A percentile compares a stretch with the other conserved stretches of the same genome.
Evolutionary conservation across 108 stramenopile species (phyloP).

Genomic region (Cyclotella cryptica): DNA sequence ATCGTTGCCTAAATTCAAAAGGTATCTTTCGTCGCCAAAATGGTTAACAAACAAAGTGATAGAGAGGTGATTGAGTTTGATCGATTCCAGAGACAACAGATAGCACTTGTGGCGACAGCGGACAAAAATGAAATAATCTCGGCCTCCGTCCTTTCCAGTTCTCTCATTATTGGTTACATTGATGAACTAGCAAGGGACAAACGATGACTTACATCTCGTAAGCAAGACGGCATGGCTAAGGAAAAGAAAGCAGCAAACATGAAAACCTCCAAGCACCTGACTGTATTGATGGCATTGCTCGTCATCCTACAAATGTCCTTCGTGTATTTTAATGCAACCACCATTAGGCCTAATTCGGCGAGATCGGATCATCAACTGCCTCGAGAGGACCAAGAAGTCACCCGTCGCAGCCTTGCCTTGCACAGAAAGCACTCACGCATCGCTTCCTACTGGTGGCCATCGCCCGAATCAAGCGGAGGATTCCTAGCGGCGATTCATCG

Average conservation of each 20-base stretch:
- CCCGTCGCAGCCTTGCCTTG: background rate
- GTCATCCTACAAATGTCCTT: background rate
- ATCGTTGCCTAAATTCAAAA: no score
- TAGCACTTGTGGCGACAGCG: no score
- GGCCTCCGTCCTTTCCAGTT: no score
- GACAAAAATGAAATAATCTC: no score
- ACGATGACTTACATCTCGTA: no score
- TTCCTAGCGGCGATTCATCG: constrained; percentile 23
- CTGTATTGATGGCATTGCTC: background rate
- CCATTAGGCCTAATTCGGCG: background rate
- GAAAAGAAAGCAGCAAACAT: background rate
- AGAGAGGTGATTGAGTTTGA: no score
- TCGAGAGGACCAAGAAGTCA: background rate
- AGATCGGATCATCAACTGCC: background rate
- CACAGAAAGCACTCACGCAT: constrained; percentile 6
- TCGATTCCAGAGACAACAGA: no score
- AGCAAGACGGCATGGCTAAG: no score
- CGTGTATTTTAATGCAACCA: background rate
- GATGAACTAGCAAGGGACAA: no score
- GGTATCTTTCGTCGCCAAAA: no score
- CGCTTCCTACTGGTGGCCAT: constrained; percentile 42
- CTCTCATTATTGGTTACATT: no score
- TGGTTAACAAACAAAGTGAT: no score
- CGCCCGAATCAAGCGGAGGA: constrained; percentile 24
- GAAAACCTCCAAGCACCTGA: background rate